Evolutionary conservation across 805 yeast genomes (phyloP), one percentile per base, ranked within the genome.

Genomic region (Saturnispora besseyi): DNA sequence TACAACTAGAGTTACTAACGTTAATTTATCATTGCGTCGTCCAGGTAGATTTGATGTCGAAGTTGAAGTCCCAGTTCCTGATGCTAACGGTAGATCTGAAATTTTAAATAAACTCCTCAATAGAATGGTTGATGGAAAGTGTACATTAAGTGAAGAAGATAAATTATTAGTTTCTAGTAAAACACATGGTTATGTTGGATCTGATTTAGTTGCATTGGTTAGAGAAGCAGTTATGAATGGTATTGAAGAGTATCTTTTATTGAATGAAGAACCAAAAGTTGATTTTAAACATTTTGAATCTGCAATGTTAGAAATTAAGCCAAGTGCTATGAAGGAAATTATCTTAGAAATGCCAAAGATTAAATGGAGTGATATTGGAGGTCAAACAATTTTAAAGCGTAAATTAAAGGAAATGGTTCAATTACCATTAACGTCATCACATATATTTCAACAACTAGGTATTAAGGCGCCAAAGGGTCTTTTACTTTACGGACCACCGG

Each of bases 111-210:
- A 82, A 56, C 85, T 84, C 55, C 75, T 91, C 49, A 59, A 61
- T 1, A 73, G 69, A 43, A 81, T 82, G 79, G 68, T 67, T 41
- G 55, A 55, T 1, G 71, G 69, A 44, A 82, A 81, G 57, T 44
- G 45, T n/a, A 67, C 66, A 0, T 63, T 91, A 36, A 61, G 72
- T 0, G 68, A 63, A 0, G 79, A 71, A 0, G 83, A 86, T 36
- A 75, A 90, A n/a, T 62, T 67, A n/a, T 59, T 58, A 1, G 67
- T 90, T 40, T 87, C 96, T 0, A 65, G 78, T 4, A 83, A 79
- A 60, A 90, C 98, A 0, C 99, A 93, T 66, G 99, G 99, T 5
- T 93, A 87, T 61, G 99, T 93, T 43, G 99, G 99, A 44, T 96
- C 98, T 0, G 99, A 93, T 68, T 66, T 93, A 44, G 79, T 85